Conservation (phyloP, 139 green algal species). For the Chlamydomonas schloesseri region DNA sequence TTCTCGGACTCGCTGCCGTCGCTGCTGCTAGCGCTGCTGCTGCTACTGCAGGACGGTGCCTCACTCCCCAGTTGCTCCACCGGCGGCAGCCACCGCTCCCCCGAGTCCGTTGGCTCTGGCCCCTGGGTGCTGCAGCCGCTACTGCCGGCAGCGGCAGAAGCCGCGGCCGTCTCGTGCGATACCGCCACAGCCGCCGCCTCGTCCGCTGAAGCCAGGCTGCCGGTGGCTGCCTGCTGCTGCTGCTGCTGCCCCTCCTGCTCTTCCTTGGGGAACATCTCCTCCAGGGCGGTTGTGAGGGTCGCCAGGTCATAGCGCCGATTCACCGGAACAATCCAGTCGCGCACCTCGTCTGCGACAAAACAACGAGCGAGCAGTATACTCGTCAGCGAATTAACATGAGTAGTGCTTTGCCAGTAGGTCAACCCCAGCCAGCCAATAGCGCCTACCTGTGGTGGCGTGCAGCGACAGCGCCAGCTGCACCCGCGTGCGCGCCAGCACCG, state of each 20-base stretch:
- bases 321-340: constrained; percentile 91
- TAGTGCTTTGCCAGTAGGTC: too few species aligned
- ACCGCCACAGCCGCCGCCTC: not conserved
- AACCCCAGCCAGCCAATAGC: not conserved
- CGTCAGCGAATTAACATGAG: too few species aligned
- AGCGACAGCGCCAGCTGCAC: constrained; percentile 89
- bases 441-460: constrained; percentile 91
- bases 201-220: too few species aligned
- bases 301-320: constrained; percentile 83
- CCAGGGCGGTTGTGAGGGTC: constrained; percentile 37
- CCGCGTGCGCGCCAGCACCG: constrained; percentile 60
- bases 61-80: not conserved
- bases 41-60: not conserved
- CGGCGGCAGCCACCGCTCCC: constrained; percentile 20
- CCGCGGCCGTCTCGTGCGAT: not conserved
- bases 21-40: too few species aligned
- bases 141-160: not conserved
- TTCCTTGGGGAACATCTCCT: constrained; percentile 41
- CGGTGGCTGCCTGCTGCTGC: not conserved
- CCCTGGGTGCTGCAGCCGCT: too few species aligned
- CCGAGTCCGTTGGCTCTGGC: not conserved
- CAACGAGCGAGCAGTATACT: too few species aligned
- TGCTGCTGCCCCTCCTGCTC: not conserved
- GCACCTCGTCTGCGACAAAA: constrained; percentile 55
- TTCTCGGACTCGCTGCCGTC: too few species aligned